Percentiles rank a stretch among this genome's conserved stretches.
Evolutionary conservation across 768 basidiomycete genomes (phyloP).

Genomic region (Mycena epipterygia): DNA sequence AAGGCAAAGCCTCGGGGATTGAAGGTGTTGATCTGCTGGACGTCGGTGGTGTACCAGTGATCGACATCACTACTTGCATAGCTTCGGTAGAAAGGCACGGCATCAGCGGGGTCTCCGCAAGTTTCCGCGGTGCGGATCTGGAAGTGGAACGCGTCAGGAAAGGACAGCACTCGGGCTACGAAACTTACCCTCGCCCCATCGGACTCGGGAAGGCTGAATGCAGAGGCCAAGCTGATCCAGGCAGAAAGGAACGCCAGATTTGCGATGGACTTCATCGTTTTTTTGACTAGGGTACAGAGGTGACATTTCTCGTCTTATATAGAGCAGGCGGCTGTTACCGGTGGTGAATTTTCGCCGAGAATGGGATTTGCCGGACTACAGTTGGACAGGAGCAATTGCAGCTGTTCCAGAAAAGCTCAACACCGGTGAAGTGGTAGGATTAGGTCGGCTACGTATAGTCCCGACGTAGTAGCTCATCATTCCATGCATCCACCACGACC

Average conservation of each 20-base stretch:
- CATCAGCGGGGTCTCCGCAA: background rate
- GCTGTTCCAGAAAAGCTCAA: too few species aligned
- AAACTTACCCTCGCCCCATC: background rate
- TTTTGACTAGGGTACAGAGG: background rate
- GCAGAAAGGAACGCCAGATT: background rate
- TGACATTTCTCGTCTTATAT: background rate
- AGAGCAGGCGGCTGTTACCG: background rate
- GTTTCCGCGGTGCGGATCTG: background rate
- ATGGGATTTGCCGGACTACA: too few species aligned
- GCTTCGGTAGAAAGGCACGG: constrained; percentile 4
- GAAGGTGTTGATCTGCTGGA: background rate
- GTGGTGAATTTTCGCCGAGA: too few species aligned
- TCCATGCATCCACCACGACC: too few species aligned
- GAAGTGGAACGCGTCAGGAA: background rate
- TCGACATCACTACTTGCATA: background rate
- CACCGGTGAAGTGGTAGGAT: too few species aligned
- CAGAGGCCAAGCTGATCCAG: background rate
- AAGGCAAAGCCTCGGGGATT: background rate
- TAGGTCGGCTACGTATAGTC: too few species aligned
- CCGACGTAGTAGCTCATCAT: too few species aligned
- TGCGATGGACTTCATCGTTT: background rate
- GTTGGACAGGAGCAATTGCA: too few species aligned
- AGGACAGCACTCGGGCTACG: background rate
- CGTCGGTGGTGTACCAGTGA: constrained; percentile 1
- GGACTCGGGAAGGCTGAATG: background rate